Evolutionary conservation across 1,139 yeast species (phyloP), one percentile per base, ranked within the genome.

Genomic region (Yamadazyma sp.): DNA sequence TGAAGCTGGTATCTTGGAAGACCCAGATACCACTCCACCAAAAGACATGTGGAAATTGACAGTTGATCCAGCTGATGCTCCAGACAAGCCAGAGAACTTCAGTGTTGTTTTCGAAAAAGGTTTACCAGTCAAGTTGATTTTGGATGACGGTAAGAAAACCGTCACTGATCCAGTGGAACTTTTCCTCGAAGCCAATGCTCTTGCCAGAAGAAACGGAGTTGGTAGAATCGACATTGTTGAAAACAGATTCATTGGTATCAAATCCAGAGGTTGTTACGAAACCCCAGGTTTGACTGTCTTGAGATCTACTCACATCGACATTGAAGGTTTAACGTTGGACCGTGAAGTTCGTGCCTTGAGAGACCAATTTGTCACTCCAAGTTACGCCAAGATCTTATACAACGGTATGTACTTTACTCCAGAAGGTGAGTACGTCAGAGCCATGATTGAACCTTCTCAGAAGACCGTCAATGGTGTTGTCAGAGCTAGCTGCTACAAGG

Each of bases 21-120:
- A 92, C 71, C 98, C 98, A 59, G 88, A 92, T 66, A 82, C 92
- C 54, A 92, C 98, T 38, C 98, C 98, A 50, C 98, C 98, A 69
- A 90, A 88, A 75, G 98, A 92, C 67, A 92, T 92, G 98, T 92
- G 98, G 98, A 92, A 92, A 73, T 80, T 92, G 64, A 92, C 96
- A 38, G 89, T 86, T 44, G 98, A 90, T 67, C 97, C 98, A 56
- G 64, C 74, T 39, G 96, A 92, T 59, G 97, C 98, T 40, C 98
- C 98, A 57, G 81, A 87, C 45, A 72, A 73, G 39, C 97, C 97
- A 56, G 97, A 92, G 74, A 84, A 83, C 60, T 82, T 92, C 66
- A 70, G 86, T 22, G 81, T 92, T 47, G 82, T 77, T 45, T 92
- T 88, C 61, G 82, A 79, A 56, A 76, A 86, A 70, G 98, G 98